phyloP scores from a whole-genome alignment of 768 basidiomycete species.

The Gloeostereum incarnatum region DNA sequence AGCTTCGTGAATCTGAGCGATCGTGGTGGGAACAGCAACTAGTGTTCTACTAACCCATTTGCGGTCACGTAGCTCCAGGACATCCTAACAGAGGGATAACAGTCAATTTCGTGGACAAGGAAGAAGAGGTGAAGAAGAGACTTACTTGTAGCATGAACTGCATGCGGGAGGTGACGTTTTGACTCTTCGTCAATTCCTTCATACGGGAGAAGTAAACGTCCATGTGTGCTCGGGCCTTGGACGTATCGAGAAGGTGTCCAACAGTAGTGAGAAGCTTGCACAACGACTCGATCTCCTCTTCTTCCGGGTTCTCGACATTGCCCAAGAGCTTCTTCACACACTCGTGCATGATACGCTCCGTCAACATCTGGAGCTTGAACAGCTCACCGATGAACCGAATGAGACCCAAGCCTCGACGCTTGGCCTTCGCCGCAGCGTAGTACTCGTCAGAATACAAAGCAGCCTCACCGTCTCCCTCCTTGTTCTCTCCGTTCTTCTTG shows the following conservation, averaged over 20 bases:
- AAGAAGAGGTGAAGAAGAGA: constrained; percentile 7
- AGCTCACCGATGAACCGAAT: constrained; percentile 98
- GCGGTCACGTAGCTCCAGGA: constrained; percentile 79
- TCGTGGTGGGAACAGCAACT: constrained; percentile 74
- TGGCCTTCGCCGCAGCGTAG: constrained; percentile 93
- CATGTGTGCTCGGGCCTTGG: constrained; percentile 78
- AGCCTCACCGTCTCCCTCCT: constrained; percentile 48
- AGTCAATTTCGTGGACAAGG: constrained; percentile 5
- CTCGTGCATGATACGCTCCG: constrained; percentile 97
- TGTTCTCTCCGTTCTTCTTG: too few relatives aligned
- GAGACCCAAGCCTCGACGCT: constrained; percentile 92
- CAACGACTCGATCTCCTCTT: constrained; percentile 95
- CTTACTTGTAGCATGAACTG: constrained; percentile 91
- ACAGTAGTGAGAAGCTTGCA: constrained; percentile 91
- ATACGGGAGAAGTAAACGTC: constrained; percentile 91
- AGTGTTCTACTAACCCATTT: constrained; percentile 72
- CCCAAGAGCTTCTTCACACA: constrained; percentile 93
- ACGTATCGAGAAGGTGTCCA: constrained; percentile 72
- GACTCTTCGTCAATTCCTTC: constrained; percentile 69
- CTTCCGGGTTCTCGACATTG: constrained; percentile 92
- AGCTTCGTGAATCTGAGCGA: constrained; percentile 81
- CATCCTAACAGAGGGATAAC: constrained; percentile 50
- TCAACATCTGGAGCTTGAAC: constrained; percentile 98
- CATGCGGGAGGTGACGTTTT: constrained; percentile 77
- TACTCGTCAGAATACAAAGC: constrained; percentile 93